Base-by-base conservation (phyloP, 805 yeast species). In the Monosporozyma unispora region DNA sequence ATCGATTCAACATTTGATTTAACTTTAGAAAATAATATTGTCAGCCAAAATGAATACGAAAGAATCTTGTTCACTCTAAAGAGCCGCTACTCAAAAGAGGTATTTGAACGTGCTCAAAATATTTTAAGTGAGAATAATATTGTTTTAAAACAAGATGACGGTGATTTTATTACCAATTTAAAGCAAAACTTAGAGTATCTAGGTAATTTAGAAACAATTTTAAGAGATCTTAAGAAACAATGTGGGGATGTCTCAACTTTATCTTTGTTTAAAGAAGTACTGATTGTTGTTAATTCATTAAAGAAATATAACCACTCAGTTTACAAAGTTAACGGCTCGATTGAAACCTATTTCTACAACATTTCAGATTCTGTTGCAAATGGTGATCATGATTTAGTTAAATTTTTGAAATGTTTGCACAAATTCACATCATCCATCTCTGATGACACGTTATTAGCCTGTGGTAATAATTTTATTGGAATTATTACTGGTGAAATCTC, bases 151-250 rank as follows among this genome's bases (percentile, higher is more conserved):
- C 38, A 27, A 3, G 56, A 60, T 23, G 51, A 65, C 5, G 69
- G 70, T 38, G 28, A 33, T 23, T n/a, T n/a, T 29, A 22, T 28
- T 18, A 53, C 73, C n/a, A 37, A 23, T 25, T 3, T 28, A 10
- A 33, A 47, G n/a, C 45, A 46, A 25, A 47, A 47, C 3, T 64
- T 68, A 45, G 73, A 73, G 28, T 81, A 81, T 56, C 82, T 95
- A 85, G 70, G 76, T 31, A 79, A 82, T 52, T 76, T 90, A 50
- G 83, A 81, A 50, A 74, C 86, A 2, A 70, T 89, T 23, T 82
- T 95, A 60, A 78, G 76, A 49, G 96, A 89, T 58, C 71, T 85
- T 48, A 76, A 75, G 51, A 82, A 77, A 51, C 73, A 75, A 44
- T 71, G 80, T 18, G 73, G 75, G 50, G 93, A 86, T 57, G 73